Evolutionary conservation across 148 eudicot genomes (phyloP).

Genomic region (Mesembryanthemum crystallinum): DNA sequence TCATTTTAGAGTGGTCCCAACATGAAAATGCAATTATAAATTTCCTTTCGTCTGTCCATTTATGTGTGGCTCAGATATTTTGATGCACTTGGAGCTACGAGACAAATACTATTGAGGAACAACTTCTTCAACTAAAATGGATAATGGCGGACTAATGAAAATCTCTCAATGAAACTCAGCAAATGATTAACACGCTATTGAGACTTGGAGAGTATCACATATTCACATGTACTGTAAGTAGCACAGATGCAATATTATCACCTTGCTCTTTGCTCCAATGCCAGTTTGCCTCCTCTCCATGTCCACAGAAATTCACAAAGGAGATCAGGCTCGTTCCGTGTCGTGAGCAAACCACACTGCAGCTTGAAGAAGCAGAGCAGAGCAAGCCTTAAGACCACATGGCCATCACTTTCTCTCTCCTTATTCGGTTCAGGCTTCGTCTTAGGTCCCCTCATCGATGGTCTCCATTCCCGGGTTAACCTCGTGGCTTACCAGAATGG

Average conservation of each 20-base stretch:
- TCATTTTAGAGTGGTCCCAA: too few relatives aligned
- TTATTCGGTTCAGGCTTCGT: constrained; percentile 69
- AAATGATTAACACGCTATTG: too few relatives aligned
- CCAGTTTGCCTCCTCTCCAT: not conserved
- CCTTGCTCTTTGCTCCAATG: constrained; percentile 5
- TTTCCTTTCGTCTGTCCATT: too few relatives aligned
- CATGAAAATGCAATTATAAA: too few relatives aligned
- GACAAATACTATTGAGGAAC: not conserved
- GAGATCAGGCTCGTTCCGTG: not conserved
- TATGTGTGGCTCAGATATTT: constrained; percentile 5
- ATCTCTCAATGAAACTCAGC: too few relatives aligned
- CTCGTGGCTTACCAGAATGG: constrained; percentile 68
- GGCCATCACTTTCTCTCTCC: constrained; percentile 46
- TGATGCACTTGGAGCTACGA: not conserved
- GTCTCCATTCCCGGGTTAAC: constrained; percentile 72
- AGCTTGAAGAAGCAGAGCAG: constrained; percentile 31
- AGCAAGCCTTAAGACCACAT: constrained; percentile 17
- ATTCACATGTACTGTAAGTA: not conserved
- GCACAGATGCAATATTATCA: constrained; percentile 23
- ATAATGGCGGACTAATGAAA: not conserved
- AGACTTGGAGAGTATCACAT: not conserved
- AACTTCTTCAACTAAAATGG: not conserved
- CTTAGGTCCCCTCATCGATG: constrained; percentile 71
- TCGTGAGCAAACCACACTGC: constrained; percentile 5
- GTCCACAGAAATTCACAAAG: not conserved